Evolutionary conservation across 179 eudicot species (phyloP).

Genomic region (Silene noctiflora): DNA sequence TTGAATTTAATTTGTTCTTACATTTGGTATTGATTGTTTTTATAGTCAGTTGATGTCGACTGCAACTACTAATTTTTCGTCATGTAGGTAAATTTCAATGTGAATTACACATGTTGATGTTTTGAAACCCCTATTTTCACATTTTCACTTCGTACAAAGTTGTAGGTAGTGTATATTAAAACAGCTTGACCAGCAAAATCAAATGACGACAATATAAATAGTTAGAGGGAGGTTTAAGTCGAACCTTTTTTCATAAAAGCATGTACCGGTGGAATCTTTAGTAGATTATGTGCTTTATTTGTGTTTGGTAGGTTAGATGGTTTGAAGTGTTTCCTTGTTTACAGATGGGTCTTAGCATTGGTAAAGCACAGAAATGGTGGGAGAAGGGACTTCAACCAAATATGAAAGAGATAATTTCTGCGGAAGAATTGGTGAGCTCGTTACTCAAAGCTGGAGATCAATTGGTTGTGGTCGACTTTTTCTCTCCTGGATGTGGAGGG

Average conservation of each 20-base stretch:
- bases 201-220: neutral
- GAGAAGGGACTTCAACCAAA: slow-evolving; percentile 69
- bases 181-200: neutral
- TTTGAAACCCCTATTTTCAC: neutral
- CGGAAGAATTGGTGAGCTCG: slow-evolving; percentile 61
- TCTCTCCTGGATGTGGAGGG: slow-evolving; percentile 94
- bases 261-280: neutral
- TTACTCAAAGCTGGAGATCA: slow-evolving; percentile 64
- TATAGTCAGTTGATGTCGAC: too few species aligned
- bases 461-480: slow-evolving; percentile 78
- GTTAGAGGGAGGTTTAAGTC: neutral
- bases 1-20: too few species aligned
- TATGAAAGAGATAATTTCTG: slow-evolving; percentile 78
- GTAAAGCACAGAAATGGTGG: slow-evolving; percentile 78
- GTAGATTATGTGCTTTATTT: neutral
- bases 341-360: slow-evolving; percentile 51
- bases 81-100: too few species aligned
- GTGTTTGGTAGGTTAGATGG: neutral
- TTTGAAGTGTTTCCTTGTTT: slow-evolving; percentile 5
- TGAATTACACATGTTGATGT: neutral
- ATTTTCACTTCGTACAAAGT: too few species aligned
- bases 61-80: too few species aligned
- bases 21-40: too few species aligned
- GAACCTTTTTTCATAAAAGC: neutral
- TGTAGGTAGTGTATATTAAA: neutral